These are phyloP conservation scores for Calcarisporium arbuscula DNA, from an alignment of 2,329 filamentous ascomycete genomes.

Conservation along the genomic window DNA sequence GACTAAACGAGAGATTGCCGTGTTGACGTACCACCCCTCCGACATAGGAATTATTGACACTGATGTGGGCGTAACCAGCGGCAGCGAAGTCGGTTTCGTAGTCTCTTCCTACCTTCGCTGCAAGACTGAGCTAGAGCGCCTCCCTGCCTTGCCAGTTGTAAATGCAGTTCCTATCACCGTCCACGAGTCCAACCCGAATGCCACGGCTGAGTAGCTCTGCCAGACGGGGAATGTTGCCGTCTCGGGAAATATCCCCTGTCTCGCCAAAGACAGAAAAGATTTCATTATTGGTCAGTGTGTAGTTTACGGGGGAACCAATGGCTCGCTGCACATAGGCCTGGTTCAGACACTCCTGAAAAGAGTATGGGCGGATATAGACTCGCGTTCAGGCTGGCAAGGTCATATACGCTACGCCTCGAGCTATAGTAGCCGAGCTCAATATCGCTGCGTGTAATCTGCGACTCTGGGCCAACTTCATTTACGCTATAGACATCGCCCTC, in stretches of 20 bases:
- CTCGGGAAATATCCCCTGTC: slow-evolving; percentile 57
- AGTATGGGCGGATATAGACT: slow-evolving; percentile 59
- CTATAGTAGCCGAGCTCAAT: slow-evolving; percentile 52
- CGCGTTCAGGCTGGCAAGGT: slow-evolving; percentile 47
- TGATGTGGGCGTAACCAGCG: slow-evolving; percentile 67
- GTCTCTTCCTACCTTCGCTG: slow-evolving; percentile 36
- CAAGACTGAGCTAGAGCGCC: slow-evolving; percentile 59
- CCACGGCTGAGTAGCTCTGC: slow-evolving; percentile 54
- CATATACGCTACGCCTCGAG: slow-evolving; percentile 52
- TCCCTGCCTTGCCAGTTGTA: slow-evolving; percentile 71
- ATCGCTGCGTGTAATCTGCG: slow-evolving; percentile 35
- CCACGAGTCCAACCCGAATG: slow-evolving; percentile 65
- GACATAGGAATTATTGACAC: slow-evolving; percentile 61
- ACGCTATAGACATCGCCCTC: slow-evolving; percentile 27
- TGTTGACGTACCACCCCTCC: slow-evolving; percentile 71
- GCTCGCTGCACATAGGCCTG: slow-evolving; percentile 48
- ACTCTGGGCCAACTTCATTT: slow-evolving; percentile 45
- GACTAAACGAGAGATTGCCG: slow-evolving; percentile 65
- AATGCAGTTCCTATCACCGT: slow-evolving; percentile 59
- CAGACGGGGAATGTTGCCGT: slow-evolving; percentile 52
- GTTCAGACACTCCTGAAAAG: slow-evolving; percentile 61
- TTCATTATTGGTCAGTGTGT: slow-evolving; percentile 40
- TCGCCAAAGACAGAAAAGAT: slow-evolving; percentile 40
- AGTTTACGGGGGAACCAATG: slow-evolving; percentile 58
- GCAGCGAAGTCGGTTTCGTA: slow-evolving; percentile 51